Evolutionary conservation across 2,329 filamentous ascomycete genomes (phyloP), one percentile per base, ranked within the genome.

Genomic region (Ophiostoma australiae): DNA sequence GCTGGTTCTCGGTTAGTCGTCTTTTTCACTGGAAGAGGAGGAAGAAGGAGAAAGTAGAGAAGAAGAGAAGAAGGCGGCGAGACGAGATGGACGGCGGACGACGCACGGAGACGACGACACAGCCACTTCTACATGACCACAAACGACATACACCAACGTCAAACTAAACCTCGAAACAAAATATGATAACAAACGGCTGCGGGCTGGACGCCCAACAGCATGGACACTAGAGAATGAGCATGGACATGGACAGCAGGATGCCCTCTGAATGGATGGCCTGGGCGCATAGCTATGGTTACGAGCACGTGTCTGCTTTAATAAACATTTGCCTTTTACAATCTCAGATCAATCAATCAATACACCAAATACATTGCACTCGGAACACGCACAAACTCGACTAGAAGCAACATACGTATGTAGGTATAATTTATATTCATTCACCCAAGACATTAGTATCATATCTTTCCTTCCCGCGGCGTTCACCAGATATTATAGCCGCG

Each of bases 1-100:
- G 81, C 82, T 95, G 58, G 84, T 93, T 67, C 83, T 94, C 37
- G 91, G 91, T 72, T 94, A 85, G 72, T 17, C 1, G 37, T 44
- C 23, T 31, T 3, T 31, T 31, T 31, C 27, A 31, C 27, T 31
- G 20, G 15, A 65, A 31, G 23, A 31, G 3, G 10, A 8, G 5
- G 27, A 61, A 23, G 15, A 33, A 5, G 48, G 2, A n/a, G n/a
- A n/a, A n/a, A n/a, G n/a, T n/a, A n/a, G n/a, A 31, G 27, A 31
- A 31, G 27, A 31, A 3, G 4, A 27, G 48, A 55, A 20, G n/a
- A 55, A 6, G 52, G 3, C 3, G 13, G 10, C 20, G 52, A 11
- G 1, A 27, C 20, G 52, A 11, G 1, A 23, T 2, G n/a, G 6
- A 20, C 1, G 52, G 6, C 20, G 8, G 52, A 23, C 10, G 37